Base-by-base conservation (phyloP, 179 eudicot genomes). In the Spinacia oleracea region DNA sequence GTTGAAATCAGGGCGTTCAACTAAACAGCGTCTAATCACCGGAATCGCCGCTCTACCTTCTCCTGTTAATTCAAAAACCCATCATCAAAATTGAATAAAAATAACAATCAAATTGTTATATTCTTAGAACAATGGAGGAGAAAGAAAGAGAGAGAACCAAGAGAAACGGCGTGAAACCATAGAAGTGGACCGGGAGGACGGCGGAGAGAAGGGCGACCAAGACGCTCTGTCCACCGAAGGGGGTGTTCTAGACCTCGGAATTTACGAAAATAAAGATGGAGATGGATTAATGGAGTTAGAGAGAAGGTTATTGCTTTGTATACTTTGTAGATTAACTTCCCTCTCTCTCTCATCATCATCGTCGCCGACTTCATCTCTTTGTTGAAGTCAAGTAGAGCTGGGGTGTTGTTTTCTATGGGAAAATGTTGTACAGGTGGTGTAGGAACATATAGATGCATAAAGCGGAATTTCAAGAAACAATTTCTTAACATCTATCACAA, bases 161-260 rank as follows among this genome's bases (percentile, higher is more conserved):
- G 83, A 58, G 98, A 93, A 81, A 95, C 98, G 83, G 98, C 98
- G 82, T 95, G 98, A 77, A 95, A 91, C 95, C 93, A 95, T 74
- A 93, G 64, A 77, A 95, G 98, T 51, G 80, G 83, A 27, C 98
- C 98, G 16, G 84, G 72, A 48, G 98, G 98, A 27, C 98, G 97
- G 31, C 83, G 84, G 12, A 83, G 83, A 21, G 98, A 95, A 72
- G 98, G 89, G 27, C 74, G 80, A 80, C 96, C 98, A 59, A 95
- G 86, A 56, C 98, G 98, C 78, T 93, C 97, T 0, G 79, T 88
- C 96, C 96, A 95, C 43, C 97, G 91, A 60, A 82, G 64, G 20
- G 89, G 85, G 58, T 95, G 98, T 56, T 93, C 97, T 60, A 88
- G 91, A 53, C 92, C 90, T 8, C 90, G 93, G 73, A 87, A 66